Conservation (phyloP, 495 filamentous ascomycete species). For the Talaromyces ruber region DNA sequence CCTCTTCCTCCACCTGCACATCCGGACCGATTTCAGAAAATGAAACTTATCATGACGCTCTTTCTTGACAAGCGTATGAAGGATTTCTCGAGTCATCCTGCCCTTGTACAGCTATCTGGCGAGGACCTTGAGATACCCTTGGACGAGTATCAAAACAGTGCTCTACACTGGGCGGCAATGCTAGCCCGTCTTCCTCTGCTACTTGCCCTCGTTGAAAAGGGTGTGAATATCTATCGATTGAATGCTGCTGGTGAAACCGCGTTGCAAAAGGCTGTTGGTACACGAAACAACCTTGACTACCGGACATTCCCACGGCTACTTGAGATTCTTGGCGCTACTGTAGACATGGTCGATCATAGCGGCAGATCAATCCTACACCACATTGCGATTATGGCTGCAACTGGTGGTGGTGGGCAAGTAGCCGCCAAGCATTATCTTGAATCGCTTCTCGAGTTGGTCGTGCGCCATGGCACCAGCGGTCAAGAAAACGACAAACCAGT, state of each 20-base stretch:
- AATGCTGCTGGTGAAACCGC: conserved; percentile 87
- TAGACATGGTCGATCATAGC: conserved; percentile 79
- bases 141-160: conserved; percentile 76
- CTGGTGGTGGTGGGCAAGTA: conserved; percentile 70
- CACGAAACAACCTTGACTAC: conserved; percentile 85
- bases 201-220: conserved; percentile 68
- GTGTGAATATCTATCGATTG: conserved; percentile 77
- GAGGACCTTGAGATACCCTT: conserved; percentile 85
- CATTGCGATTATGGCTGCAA: conserved; percentile 88
- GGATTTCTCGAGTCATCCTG: conserved; percentile 57
- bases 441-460: conserved; percentile 85
- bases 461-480: conserved; percentile 63
- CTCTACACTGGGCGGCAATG: conserved; percentile 95
- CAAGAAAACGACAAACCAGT: conserved; percentile 31
- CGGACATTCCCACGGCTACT: conserved; percentile 75
- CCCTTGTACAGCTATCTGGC: conserved; percentile 60
- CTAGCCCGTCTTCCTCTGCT: conserved; percentile 76
- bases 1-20: conserved; percentile 61
- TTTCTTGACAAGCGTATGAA: conserved; percentile 65
- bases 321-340: conserved; percentile 80
- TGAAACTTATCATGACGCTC: conserved; percentile 72
- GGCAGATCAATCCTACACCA: conserved; percentile 92
- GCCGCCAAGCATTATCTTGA: conserved; percentile 91
- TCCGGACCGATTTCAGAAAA: conserved; percentile 62
- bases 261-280: conserved; percentile 76